phyloP scores from a whole-genome alignment of 2,329 filamentous ascomycete genomes.

The Phyllosticta citrichinensis region DNA sequence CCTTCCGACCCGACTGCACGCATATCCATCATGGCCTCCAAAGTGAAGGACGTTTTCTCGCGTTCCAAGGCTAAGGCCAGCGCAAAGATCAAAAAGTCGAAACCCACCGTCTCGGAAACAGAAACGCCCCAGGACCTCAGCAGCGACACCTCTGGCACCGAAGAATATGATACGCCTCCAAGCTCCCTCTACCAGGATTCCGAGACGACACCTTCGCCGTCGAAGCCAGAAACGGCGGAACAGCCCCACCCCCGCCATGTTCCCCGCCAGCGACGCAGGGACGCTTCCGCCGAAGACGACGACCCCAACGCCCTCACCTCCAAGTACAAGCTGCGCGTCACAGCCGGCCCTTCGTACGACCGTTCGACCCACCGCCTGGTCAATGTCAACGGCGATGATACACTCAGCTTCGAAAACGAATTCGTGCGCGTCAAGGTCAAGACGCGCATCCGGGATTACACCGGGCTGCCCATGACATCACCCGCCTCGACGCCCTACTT shows the following conservation, averaged over 20 bases:
- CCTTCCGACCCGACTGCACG: not conserved
- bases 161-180: conserved; percentile 1
- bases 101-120: not conserved
- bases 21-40: not conserved
- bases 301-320: conserved; percentile 1
- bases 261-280: not conserved
- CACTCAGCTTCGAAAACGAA: conserved; percentile 20
- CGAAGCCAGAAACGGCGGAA: not conserved
- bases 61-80: not conserved
- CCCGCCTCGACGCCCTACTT: conserved; percentile 24
- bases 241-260: not conserved
- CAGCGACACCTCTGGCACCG: not conserved
- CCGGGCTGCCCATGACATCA: conserved; percentile 20
- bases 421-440: conserved; percentile 23
- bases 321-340: conserved; percentile 30
- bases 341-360: conserved; percentile 26
- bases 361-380: conserved; percentile 21
- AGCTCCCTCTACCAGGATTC: not conserved
- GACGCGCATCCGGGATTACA: conserved; percentile 23
- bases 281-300: not conserved
- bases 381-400: conserved; percentile 21
- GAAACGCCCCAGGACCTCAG: not conserved
- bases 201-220: not conserved
- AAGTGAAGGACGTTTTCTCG: conserved; percentile 1
- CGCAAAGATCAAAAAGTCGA: not conserved